These are phyloP conservation scores for Recurvomyces mirabilis DNA, from an alignment of 495 filamentous ascomycete species.

Conservation along the genomic window DNA sequence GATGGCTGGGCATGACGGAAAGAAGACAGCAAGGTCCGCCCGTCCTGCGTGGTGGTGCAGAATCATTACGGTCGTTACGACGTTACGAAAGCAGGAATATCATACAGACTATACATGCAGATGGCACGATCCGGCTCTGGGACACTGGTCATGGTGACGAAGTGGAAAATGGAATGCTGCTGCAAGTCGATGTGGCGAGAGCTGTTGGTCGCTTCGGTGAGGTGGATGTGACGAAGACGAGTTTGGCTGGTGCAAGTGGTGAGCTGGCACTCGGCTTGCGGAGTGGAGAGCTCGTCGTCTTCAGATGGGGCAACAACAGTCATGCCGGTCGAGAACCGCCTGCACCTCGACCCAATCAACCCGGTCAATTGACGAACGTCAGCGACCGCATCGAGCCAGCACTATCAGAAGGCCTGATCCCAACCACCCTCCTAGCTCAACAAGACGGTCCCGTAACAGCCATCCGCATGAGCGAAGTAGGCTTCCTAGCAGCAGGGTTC, in stretches of 20 bases:
- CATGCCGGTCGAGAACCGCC: conserved; percentile 44
- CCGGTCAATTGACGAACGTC: conserved; percentile 59
- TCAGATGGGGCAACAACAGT: conserved; percentile 73
- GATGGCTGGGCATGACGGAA: conserved; percentile 85
- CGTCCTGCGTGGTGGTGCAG: conserved; percentile 65
- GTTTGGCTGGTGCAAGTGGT: conserved; percentile 61
- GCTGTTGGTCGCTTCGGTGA: conserved; percentile 74
- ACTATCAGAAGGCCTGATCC: conserved; percentile 71
- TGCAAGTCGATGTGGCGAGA: conserved; percentile 76
- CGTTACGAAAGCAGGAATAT: conserved; percentile 72
- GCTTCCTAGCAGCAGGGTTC: conserved; percentile 79
- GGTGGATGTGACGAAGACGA: conserved; percentile 62
- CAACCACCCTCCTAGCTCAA: conserved; percentile 69
- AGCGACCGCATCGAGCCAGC: conserved; percentile 62
- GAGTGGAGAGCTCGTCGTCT: conserved; percentile 74
- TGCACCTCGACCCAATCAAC: conserved; percentile 37
- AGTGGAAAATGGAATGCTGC: conserved; percentile 69
- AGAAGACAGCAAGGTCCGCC: conserved; percentile 58
- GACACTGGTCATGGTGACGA: conserved; percentile 84
- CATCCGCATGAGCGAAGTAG: conserved; percentile 74
- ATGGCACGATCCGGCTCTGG: conserved; percentile 80
- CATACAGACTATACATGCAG: conserved; percentile 70
- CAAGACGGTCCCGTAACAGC: conserved; percentile 67
- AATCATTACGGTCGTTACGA: conserved; percentile 52
- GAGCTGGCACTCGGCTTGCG: conserved; percentile 76